These are phyloP conservation scores for Ceratocystis destructans DNA, from an alignment of 2,329 filamentous ascomycete species.

Conservation along the genomic window DNA sequence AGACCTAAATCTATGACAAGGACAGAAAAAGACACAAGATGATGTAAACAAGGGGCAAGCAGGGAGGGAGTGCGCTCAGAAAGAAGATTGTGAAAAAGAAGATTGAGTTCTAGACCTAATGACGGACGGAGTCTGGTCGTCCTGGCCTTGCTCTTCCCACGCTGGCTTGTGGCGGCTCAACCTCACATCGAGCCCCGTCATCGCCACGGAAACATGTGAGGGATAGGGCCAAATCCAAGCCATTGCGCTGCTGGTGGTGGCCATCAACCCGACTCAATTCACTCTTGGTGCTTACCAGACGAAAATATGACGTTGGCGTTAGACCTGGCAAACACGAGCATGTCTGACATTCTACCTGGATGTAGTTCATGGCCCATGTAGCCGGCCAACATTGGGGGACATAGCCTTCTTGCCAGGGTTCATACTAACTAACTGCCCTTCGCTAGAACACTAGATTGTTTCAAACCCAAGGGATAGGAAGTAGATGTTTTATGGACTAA, in stretches of 20 bases:
- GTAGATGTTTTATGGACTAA: not conserved
- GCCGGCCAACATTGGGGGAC: no score
- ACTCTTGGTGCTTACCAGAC: no score
- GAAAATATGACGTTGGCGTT: no score
- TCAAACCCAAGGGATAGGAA: not conserved
- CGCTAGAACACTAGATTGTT: not conserved
- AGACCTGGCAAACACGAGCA: no score
- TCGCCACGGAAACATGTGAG: not conserved
- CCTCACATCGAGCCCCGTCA: not conserved
- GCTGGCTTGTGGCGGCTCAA: not conserved
- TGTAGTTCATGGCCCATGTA: no score
- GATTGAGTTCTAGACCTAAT: not conserved
- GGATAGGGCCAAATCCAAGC: not conserved
- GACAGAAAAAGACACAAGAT: not conserved
- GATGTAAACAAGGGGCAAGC: not conserved
- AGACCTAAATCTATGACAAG: not conserved
- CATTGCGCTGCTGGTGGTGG: not conserved
- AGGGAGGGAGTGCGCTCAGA: not conserved
- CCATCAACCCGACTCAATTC: not conserved
- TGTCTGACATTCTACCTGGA: no score
- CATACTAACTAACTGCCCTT: not conserved
- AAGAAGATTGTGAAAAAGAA: not conserved
- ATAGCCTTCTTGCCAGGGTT: not conserved
- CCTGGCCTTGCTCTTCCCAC: not conserved
- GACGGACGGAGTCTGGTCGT: not conserved